Base-by-base conservation (phyloP, 1,139 yeast genomes). In the Nakaseomyces sp. region DNA sequence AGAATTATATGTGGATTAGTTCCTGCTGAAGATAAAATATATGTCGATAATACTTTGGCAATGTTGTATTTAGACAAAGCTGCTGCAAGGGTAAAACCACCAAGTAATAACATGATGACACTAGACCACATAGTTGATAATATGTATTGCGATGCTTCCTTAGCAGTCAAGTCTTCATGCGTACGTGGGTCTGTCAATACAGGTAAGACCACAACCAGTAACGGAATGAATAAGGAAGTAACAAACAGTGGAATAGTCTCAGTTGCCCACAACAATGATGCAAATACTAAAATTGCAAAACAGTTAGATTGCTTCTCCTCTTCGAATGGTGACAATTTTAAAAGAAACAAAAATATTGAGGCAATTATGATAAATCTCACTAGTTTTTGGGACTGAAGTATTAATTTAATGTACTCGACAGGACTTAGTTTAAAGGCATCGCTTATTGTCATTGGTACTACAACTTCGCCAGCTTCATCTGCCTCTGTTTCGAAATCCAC, bases 1-100 rank as follows among this genome's bases (percentile, higher is more conserved):
- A 88, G 68, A 19, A 89, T 82, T 43, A 76, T 72, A 30, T 81
- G 73, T 12, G 97, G 97, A 51, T 81, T 79, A 4, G 93, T 83
- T 12, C 96, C 96, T 1, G 95, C 95, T 42, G 76, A 73, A 2
- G 89, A 76, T 47, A 89, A 70, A 48, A 89, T 80, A 61, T 76
- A 77, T 0, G 96, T 85, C 4, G 96, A 86, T 33, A 88, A 70
- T 33, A 83, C 74, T 59, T 85, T 87, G 43, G 96, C 96, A 51
- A 89, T 77, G 59, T 87, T 82, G 65, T 85, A 87, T 64, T 88
- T 89, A 37, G 95, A 85, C 47, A 89, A 70, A 0, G 95, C 96
- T 12, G 95, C 96, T 9, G 97, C 96, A 46, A 89, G 69, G 0
- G 96, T 84, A 65, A 89, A 89, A 2, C 97, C 97, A 52, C 97